A percentile compares a stretch with the other conserved stretches of the same genome.
These are phyloP conservation scores for Cladosporium austrohemisphaericum DNA, from an alignment of 2,329 filamentous ascomycete species.

Conservation along the genomic window DNA sequence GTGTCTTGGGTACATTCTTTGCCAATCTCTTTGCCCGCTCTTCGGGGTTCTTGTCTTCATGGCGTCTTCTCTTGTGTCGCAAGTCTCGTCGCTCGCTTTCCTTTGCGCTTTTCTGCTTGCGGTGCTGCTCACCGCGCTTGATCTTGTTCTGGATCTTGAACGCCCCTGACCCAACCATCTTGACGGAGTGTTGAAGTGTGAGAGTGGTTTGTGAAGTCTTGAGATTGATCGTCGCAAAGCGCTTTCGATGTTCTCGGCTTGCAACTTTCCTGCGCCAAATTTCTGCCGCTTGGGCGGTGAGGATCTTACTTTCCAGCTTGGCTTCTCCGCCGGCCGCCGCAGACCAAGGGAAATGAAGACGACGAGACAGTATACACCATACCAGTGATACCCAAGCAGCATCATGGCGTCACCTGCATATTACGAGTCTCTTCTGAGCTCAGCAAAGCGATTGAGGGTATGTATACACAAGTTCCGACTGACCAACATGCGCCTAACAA, in stretches of 20 bases:
- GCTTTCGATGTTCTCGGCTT: background rate
- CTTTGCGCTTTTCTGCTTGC: constrained; percentile 73
- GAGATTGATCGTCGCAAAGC: constrained; percentile 11
- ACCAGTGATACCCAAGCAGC: constrained; percentile 1
- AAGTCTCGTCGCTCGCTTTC: constrained; percentile 72
- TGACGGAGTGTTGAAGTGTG: background rate
- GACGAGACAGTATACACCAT: constrained; percentile 4
- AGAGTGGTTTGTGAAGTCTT: background rate
- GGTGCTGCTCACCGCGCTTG: constrained; percentile 70
- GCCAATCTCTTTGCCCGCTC: constrained; percentile 69
- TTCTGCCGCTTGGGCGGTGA: constrained; percentile 13
- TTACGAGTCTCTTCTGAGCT: constrained; percentile 41
- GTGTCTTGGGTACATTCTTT: constrained; percentile 73
- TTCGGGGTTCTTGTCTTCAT: constrained; percentile 78
- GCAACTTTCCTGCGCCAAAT: constrained; percentile 10
- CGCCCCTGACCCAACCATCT: constrained; percentile 19
- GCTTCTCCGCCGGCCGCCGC: constrained; percentile 8
- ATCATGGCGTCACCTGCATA: constrained; percentile 44
- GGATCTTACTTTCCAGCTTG: constrained; percentile 3
- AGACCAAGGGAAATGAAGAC: background rate
- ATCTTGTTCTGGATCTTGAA: constrained; percentile 55
- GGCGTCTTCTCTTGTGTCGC: constrained; percentile 74
- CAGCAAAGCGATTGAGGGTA: constrained; percentile 43
- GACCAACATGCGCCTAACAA: background rate
- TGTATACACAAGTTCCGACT: background rate